Conservation (phyloP, 1,139 yeast species). For the Hyphopichia burtonii region DNA sequence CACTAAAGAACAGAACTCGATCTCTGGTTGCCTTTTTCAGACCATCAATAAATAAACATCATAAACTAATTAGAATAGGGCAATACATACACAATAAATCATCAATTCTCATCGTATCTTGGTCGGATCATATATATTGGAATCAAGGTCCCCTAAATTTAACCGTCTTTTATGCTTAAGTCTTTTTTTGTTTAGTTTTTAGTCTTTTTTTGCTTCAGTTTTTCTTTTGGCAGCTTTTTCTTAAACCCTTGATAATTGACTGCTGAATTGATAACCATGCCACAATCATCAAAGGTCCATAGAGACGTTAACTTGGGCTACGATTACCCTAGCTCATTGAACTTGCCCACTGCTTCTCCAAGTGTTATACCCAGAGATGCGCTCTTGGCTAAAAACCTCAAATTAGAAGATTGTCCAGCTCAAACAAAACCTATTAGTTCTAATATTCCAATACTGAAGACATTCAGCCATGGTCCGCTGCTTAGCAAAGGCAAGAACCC, state of each 20-base stretch:
- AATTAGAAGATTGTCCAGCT: conserved; percentile 12
- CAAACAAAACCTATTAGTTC: conserved; percentile 12
- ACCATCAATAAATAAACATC: not conserved
- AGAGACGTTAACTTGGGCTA: conserved; percentile 14
- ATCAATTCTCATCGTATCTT: too few relatives aligned
- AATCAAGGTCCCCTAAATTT: too few relatives aligned
- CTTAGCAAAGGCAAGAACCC: conserved; percentile 22
- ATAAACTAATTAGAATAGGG: not conserved
- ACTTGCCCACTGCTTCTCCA: conserved; percentile 8
- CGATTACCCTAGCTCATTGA: conserved; percentile 19
- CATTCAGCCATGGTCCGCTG: not conserved
- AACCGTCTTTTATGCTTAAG: too few relatives aligned
- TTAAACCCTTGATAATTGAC: not conserved
- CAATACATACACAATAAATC: not conserved
- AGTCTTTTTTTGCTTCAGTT: too few relatives aligned
- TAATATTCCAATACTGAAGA: conserved; percentile 6
- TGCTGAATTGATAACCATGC: not conserved
- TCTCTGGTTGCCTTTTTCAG: not conserved
- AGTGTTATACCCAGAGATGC: conserved; percentile 15
- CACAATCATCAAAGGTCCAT: not conserved
- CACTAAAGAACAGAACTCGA: not conserved
- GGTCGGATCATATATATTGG: too few relatives aligned
- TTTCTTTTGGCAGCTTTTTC: not conserved
- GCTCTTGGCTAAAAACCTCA: conserved; percentile 23
- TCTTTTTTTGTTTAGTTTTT: too few relatives aligned